Base-by-base conservation (phyloP, 768 basidiomycete genomes). In the Hygrophorus pudorinus region DNA sequence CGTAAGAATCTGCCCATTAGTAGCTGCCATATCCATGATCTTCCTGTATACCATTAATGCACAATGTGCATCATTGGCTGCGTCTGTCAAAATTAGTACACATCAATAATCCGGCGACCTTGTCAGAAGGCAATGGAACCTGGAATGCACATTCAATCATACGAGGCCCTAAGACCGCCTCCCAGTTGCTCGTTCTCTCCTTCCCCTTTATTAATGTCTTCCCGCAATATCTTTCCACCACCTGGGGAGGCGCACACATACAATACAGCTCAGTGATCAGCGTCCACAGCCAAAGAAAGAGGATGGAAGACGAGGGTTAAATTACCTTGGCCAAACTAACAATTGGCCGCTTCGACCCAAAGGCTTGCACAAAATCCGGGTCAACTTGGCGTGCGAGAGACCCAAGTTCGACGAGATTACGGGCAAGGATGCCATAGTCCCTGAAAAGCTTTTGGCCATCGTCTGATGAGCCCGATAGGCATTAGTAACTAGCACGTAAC, bases 11-110 rank as follows among this genome's bases (percentile, higher is more conserved):
- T 49, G 51, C 21, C 42, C 48, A 17, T 54, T 47, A 39, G 54
- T 34, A 12, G 52, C 27, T 1, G 61, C 56, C n/a, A 63, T 42
- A 1, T 53, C 54, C 3, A 59, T 41, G 14, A 68, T 54, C 10
- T 48, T 54, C 4, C 53, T 39, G 30, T 60, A 65, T 7, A 65
- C 57, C 51, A 58, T 56, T 11, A 65, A 31, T 1, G 59, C 52
- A 24, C 57, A 58, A 46, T 67, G 65, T 11, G 57, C 64, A 46
- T 68, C 66, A 44, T 65, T 64, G 6, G 65, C 65, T 4, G 65
- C 64, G 50, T 68, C 66, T 67, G 29, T 4, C 24, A 24, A 21
- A 24, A 21, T 21, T 8, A 30, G 42, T n/a, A 14, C 21, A 17
- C 36, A 35, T 7, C 38, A 39, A 32, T 7, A 16, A 14, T 20